phyloP scores from a whole-genome alignment of 1,284 basidiomycete genomes.

The Cronartium ribicola region DNA sequence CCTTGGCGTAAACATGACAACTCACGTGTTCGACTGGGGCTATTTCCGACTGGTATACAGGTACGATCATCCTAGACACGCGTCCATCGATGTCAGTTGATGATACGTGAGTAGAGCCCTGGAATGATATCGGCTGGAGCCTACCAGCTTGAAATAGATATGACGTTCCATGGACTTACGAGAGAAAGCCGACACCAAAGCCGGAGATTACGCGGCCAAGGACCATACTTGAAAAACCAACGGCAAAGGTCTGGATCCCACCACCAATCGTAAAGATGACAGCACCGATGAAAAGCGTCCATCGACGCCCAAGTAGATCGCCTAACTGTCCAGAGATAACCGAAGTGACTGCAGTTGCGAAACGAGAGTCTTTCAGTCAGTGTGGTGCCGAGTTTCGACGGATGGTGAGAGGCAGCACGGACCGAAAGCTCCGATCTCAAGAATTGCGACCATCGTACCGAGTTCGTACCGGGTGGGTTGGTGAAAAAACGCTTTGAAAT shows the following conservation, averaged over 20 bases:
- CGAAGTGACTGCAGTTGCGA: slow-evolving; percentile 67
- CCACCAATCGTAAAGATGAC: slow-evolving; percentile 83
- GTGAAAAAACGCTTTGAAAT: slow-evolving; percentile 67
- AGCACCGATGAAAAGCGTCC: slow-evolving; percentile 81
- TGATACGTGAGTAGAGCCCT: slow-evolving; percentile 15
- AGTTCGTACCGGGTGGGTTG: slow-evolving; percentile 62
- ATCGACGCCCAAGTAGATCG: slow-evolving; percentile 78
- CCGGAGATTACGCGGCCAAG: slow-evolving; percentile 81
- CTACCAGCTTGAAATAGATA: slow-evolving; percentile 16
- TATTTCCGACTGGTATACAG: slow-evolving; percentile 95
- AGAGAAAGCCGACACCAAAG: slow-evolving; percentile 87
- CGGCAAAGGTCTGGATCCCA: slow-evolving; percentile 79
- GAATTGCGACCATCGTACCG: slow-evolving; percentile 70
- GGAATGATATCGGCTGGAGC: neutral
- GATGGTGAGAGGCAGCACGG: slow-evolving; percentile 48
- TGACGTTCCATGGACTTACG: slow-evolving; percentile 57
- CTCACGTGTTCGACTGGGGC: slow-evolving; percentile 85
- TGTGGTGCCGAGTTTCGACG: neutral
- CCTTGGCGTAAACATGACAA: slow-evolving; percentile 30
- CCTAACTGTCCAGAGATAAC: slow-evolving; percentile 81
- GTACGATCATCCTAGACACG: slow-evolving; percentile 75
- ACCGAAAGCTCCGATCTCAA: slow-evolving; percentile 87
- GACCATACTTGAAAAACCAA: slow-evolving; percentile 79
- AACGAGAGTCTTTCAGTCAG: neutral
- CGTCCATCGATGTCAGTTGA: no score